Base-by-base conservation (phyloP, 768 basidiomycete genomes). In the Pisolithus tinctorius region DNA sequence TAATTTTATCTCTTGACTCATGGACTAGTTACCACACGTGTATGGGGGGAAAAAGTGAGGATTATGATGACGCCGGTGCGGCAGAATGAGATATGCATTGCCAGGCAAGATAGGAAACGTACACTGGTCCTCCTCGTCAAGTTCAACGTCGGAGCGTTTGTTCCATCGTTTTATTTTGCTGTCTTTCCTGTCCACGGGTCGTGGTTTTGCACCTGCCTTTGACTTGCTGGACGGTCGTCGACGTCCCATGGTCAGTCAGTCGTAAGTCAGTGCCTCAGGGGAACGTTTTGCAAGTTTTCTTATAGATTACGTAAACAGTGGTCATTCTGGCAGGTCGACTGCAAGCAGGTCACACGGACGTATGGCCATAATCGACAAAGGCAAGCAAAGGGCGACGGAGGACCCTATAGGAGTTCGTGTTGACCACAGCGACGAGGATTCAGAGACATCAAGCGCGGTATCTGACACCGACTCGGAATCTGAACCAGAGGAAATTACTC, bases 111-210 rank as follows among this genome's bases (percentile, higher is more conserved):
- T 20, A 2, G 40, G 50, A 44, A 46, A 73, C 84, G 55, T 60
- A 89, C 88, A 90, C 61, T 83, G 76, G 63, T 91, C 88, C 62
- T 88, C 86, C 58, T 83, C 84, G 58, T 91, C 87, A 55, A 86
- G 62, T 9, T 83, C 85, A 48, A 91, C 79, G 60, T 91, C 89
- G 6, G 74, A 73, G 23, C 68, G 56, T 31, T 73, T 81, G 54
- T 87, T 75, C 88, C 88, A 90, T 66, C 79, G 78, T 53, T 78
- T 78, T 10, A 88, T 59, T 56, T 69, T 79, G 25, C 72, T 67
- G 45, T 83, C 79, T 31, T 70, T 72, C 51, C 74, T 76, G 58
- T 80, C 71, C 4, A 80, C 60, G 10, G 74, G 69, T 26, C 79
- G 78, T 1, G 79, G 69, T 56, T 78, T 68, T 58, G 47, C 51